phyloP scores from a whole-genome alignment of 2,329 filamentous ascomycete species.

The Colletotrichum sp. region DNA sequence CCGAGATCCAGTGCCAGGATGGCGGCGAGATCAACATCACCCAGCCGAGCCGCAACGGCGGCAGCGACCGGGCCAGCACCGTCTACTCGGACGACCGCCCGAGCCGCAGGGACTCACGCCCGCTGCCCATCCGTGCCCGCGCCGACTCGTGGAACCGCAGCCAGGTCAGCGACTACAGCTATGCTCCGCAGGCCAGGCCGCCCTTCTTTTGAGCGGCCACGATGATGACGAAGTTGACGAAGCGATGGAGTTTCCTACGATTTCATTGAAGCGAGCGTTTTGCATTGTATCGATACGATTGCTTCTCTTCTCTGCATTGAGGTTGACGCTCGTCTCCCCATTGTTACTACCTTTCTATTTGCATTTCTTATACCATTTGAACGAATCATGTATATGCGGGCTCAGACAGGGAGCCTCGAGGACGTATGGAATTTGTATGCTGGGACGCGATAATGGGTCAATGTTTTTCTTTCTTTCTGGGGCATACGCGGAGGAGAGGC shows the following conservation, averaged over 20 bases:
- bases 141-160: conserved; percentile 48
- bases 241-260: conserved; percentile 19
- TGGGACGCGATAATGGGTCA: conserved; percentile 5
- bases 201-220: conserved; percentile 19
- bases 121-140: conserved; percentile 47
- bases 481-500: conserved; percentile 5
- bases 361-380: conserved; percentile 24
- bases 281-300: conserved; percentile 18
- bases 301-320: conserved; percentile 28
- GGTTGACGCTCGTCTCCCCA: conserved; percentile 37
- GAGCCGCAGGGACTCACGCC: conserved; percentile 43
- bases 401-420: neutral
- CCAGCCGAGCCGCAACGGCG: conserved; percentile 41
- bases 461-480: neutral
- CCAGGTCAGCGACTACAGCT: conserved; percentile 23
- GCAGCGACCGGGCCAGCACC: conserved; percentile 58
- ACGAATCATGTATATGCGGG: conserved; percentile 12
- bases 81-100: conserved; percentile 55
- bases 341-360: neutral
- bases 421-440: neutral
- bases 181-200: conserved; percentile 3
- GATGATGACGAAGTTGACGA: conserved; percentile 20
- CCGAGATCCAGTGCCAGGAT: conserved; percentile 63
- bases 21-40: conserved; percentile 66
- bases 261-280: conserved; percentile 18